Conservation (phyloP, 495 filamentous ascomycete genomes). For the Talaromyces trachyspermus region DNA sequence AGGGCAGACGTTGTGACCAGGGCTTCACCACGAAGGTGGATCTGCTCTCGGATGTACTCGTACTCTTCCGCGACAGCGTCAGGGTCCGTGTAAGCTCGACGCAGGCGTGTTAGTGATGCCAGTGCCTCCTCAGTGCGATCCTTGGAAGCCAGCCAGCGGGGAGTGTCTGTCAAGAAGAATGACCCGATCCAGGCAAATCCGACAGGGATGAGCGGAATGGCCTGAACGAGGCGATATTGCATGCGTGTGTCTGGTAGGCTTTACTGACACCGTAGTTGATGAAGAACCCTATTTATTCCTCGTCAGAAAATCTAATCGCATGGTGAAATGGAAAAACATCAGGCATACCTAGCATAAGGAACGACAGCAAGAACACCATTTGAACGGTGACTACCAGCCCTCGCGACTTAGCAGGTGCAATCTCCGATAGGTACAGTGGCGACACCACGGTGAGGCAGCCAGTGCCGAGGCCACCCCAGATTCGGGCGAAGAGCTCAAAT, state of each 20-base stretch:
- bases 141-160: constrained; percentile 35
- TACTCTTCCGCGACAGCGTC: constrained; percentile 28
- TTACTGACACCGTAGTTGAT: constrained; percentile 38
- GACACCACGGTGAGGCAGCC: constrained; percentile 41
- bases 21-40: constrained; percentile 22
- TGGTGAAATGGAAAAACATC: not conserved
- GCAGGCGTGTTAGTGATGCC: constrained; percentile 32
- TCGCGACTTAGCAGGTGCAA: constrained; percentile 40
- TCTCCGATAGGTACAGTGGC: constrained; percentile 46
- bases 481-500: constrained; percentile 35
- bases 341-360: constrained; percentile 33
- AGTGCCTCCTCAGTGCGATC: constrained; percentile 25
- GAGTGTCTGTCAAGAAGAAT: constrained; percentile 32
- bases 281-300: constrained; percentile 31
- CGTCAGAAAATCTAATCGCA: not conserved
- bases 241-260: constrained; percentile 32
- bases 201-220: constrained; percentile 34
- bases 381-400: constrained; percentile 43
- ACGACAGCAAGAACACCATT: constrained; percentile 39
- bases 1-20: constrained; percentile 28
- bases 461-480: constrained; percentile 40
- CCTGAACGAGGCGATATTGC: constrained; percentile 39
- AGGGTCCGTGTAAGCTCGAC: constrained; percentile 24
- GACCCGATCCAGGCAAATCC: constrained; percentile 31
- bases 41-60: constrained; percentile 26